These are phyloP conservation scores for Phytophthora foliorum DNA, from an alignment of 352 stramenopile species.

Conservation along the genomic window DNA sequence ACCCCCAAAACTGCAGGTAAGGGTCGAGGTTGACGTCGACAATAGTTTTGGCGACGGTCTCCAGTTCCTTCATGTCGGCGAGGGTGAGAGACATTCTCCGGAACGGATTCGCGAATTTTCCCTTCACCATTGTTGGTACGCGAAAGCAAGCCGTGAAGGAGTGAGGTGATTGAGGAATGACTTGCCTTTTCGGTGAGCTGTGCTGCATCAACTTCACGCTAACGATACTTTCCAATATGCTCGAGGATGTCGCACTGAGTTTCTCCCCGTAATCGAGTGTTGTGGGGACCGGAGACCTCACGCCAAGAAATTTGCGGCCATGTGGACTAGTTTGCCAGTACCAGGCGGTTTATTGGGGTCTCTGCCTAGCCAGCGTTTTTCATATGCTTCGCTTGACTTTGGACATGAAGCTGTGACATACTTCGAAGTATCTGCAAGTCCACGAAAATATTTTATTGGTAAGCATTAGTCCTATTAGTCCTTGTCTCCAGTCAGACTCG, in stretches of 20 bases:
- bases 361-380: not conserved
- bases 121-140: constrained; percentile 12
- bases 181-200: constrained; percentile 8
- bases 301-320: constrained; percentile 17
- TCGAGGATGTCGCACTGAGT: constrained; percentile 23
- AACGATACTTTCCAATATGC: constrained; percentile 3
- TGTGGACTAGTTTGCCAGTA: constrained; percentile 3
- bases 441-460: constrained; percentile 29
- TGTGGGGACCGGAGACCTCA: constrained; percentile 12
- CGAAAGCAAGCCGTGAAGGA: not conserved
- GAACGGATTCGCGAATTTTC: constrained; percentile 34
- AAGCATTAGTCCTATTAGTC: constrained; percentile 6
- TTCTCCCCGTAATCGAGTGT: constrained; percentile 5
- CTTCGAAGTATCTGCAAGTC: not conserved
- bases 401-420: constrained; percentile 3
- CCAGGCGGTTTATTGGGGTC: not conserved
- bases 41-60: constrained; percentile 29
- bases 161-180: constrained; percentile 11
- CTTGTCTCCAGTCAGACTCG: not conserved
- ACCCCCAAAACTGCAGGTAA: constrained; percentile 39
- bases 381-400: not conserved
- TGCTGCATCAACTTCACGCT: not conserved
- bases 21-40: constrained; percentile 33
- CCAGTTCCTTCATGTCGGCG: constrained; percentile 27
- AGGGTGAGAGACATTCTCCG: constrained; percentile 21